Conservation (phyloP, 169 alveolate genomes). For the Eimeria falciformis region DNA sequence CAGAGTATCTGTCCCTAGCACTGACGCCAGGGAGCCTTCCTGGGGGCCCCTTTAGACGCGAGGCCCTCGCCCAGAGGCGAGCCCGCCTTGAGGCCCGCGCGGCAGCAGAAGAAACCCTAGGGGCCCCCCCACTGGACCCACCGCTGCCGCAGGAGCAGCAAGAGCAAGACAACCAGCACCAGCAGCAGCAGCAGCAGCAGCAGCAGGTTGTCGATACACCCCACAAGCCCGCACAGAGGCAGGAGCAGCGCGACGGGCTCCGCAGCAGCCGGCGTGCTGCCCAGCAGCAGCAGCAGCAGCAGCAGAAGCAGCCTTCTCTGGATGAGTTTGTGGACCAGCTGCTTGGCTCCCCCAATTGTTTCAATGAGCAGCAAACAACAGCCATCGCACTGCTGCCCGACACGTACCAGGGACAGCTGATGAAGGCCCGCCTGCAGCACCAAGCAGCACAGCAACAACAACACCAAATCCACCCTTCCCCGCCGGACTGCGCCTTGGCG, state of each 20-base stretch:
- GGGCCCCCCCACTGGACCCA: slow-evolving; percentile 37
- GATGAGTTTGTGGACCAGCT: slow-evolving; percentile 67
- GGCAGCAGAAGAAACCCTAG: slow-evolving; percentile 36
- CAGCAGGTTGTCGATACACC: not conserved
- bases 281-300: slow-evolving; percentile 15
- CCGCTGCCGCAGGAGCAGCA: slow-evolving; percentile 12
- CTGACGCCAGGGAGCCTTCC: not conserved
- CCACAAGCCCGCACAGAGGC: no score
- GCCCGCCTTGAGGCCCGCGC: slow-evolving; percentile 56
- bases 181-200: slow-evolving; percentile 15
- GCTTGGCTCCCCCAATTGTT: slow-evolving; percentile 36
- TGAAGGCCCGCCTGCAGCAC: slow-evolving; percentile 66
- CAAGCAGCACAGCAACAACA: slow-evolving; percentile 15
- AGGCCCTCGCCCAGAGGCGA: slow-evolving; percentile 48
- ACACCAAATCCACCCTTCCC: not conserved
- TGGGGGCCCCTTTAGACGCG: slow-evolving; percentile 26
- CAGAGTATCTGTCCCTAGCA: slow-evolving; percentile 12
- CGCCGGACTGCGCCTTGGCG: not conserved
- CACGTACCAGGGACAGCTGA: slow-evolving; percentile 59
- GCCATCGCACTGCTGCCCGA: slow-evolving; percentile 76
- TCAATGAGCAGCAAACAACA: slow-evolving; percentile 70
- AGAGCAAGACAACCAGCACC: not conserved
- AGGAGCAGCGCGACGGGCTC: slow-evolving; percentile 19
- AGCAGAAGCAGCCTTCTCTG: slow-evolving; percentile 59
- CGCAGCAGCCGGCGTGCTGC: slow-evolving; percentile 34